Conservation (phyloP, 768 basidiomycete genomes). For the Chalciporus sphaerocephalus region DNA sequence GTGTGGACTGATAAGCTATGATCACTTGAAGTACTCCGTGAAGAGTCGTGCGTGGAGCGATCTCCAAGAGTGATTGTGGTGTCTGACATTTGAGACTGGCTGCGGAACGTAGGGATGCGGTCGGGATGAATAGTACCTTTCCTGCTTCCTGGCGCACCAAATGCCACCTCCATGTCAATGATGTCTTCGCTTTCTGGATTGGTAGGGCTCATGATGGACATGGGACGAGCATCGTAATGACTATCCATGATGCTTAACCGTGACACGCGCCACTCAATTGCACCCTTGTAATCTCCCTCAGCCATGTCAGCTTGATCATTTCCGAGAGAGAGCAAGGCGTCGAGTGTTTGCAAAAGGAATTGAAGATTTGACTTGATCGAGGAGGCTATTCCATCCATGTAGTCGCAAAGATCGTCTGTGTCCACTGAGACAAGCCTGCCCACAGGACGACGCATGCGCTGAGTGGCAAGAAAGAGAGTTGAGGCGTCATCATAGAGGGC, state of each 20-base stretch:
- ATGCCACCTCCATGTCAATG: conserved; percentile 54
- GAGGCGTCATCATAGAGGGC: conserved; percentile 70
- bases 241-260: conserved; percentile 58
- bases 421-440: conserved; percentile 9
- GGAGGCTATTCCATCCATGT: conserved; percentile 46
- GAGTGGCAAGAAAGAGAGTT: conserved; percentile 54
- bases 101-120: conserved; percentile 27
- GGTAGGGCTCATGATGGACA: conserved; percentile 35
- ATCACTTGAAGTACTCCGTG: conserved; percentile 22
- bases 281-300: conserved; percentile 66
- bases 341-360: conserved; percentile 54
- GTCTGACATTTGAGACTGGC: conserved; percentile 34
- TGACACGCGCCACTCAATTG: conserved; percentile 76
- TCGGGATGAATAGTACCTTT: conserved; percentile 20
- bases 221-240: conserved; percentile 42
- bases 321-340: conserved; percentile 57
- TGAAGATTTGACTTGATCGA: conserved; percentile 55
- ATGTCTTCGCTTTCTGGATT: conserved; percentile 48
- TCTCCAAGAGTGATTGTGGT: conserved; percentile 32
- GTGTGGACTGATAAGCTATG: conserved; percentile 26
- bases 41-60: conserved; percentile 17
- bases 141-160: conserved; percentile 38
- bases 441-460: conserved; percentile 31
- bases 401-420: conserved; percentile 32
- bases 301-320: conserved; percentile 69